These are phyloP conservation scores for Trichoderma sp. DNA, from an alignment of 2,329 filamentous ascomycete species.

Conservation along the genomic window DNA sequence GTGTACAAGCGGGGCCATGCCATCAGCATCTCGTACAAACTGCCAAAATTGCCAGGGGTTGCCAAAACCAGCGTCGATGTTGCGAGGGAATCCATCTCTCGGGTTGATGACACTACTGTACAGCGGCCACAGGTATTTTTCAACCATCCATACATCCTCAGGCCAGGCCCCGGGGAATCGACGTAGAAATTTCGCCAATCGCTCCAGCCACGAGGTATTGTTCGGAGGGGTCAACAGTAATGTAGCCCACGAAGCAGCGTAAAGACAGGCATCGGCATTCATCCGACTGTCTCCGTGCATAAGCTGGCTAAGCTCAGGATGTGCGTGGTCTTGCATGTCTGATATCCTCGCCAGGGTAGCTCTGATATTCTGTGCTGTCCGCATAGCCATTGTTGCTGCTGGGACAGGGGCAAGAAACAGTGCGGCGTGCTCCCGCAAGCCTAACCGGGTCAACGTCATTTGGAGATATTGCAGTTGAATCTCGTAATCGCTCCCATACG, in stretches of 20 bases:
- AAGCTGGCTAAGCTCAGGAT: conserved; percentile 37
- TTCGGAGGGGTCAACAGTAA: conserved; percentile 55
- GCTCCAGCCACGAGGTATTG: conserved; percentile 57
- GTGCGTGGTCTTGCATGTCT: conserved; percentile 32
- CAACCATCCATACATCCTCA: conserved; percentile 71
- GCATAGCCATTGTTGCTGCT: conserved; percentile 68
- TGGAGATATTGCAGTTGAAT: conserved; percentile 61
- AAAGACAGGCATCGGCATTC: conserved; percentile 62
- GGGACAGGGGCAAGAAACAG: conserved; percentile 65
- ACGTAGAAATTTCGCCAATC: conserved; percentile 65
- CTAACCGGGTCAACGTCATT: conserved; percentile 55
- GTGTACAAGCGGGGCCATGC: conserved; percentile 40
- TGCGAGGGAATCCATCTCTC: conserved; percentile 31
- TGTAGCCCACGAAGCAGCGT: conserved; percentile 72
- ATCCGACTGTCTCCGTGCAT: conserved; percentile 37
- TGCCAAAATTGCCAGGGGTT: conserved; percentile 36
- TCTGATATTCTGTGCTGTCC: conserved; percentile 76
- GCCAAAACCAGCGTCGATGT: conserved; percentile 31
- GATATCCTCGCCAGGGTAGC: conserved; percentile 55
- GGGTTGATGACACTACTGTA: conserved; percentile 47
- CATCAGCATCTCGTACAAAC: conserved; percentile 48
- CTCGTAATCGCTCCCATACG: conserved; percentile 71
- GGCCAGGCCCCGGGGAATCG: conserved; percentile 40
- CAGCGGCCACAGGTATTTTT: conserved; percentile 65
- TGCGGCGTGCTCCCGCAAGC: conserved; percentile 44